Evolutionary conservation across 2,329 filamentous ascomycete species (phyloP), one percentile per base, ranked within the genome.

Genomic region (Penicillium rolfsii): DNA sequence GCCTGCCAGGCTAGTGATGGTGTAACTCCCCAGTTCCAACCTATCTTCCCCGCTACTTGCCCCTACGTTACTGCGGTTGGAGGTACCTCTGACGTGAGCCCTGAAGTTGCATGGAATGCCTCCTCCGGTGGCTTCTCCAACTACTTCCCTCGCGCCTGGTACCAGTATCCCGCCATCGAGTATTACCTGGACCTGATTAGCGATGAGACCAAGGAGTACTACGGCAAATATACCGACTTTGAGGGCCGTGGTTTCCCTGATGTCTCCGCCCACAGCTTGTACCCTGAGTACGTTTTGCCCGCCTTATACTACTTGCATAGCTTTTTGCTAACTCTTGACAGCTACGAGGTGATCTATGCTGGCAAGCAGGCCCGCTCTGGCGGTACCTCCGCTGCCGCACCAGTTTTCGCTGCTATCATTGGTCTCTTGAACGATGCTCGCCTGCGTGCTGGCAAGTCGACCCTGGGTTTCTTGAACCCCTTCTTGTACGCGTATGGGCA

Each of bases 1-100:
- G 78, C 78, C 8, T 90, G 87, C 75, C 75, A 80, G 55, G 81
- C 81, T 58, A 87, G 88, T 69, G 85, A 89, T 59, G 87, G 86
- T 24, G 80, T 76, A 46, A 82, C 78, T 1, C 82, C 82, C 9
- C 79, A 82, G 22, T 86, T 88, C 69, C 77, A 86, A 46, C 82
- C 87, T 1, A 83, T 81, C 5, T 91, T 91, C 74, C 89, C 89
- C 0, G 84, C 83, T 0, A 83, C 84, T 0, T 91, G 89, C 67
- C 89, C 88, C 0, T 91, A 85, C 72, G 84, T 91, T 7, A 91
- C 89, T 0, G 77, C 83, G 2, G 84, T 91, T 1, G 89, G 89
- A 6, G 88, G 84, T 1, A 87, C 86, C 1, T 75, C 79, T 64
- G 75, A 82, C 45, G 71, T 66, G 16, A 63, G 79, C 57, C 82